Evolutionary conservation across 306 rosid species (phyloP).

Genomic region (Fragaria vesca): DNA sequence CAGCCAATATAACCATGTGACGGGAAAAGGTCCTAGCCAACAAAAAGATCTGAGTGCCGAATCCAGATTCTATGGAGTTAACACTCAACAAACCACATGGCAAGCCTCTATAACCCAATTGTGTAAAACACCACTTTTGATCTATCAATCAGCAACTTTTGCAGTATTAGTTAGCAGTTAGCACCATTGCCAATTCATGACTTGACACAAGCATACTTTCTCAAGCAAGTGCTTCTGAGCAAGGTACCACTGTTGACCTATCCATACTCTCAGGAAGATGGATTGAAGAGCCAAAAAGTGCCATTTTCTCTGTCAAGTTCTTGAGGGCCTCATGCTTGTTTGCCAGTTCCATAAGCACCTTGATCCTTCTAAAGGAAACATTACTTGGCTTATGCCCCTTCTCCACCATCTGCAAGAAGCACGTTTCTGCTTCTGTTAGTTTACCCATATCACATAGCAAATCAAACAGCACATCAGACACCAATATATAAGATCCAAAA

Average conservation of each 20-base stretch:
- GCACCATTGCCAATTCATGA: neutral
- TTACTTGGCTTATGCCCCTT: conserved; percentile 82
- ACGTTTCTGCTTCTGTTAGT: conserved; percentile 68
- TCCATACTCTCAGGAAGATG: conserved; percentile 30
- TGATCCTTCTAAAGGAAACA: conserved; percentile 77
- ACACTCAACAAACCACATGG: conserved; percentile 5
- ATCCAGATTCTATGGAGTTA: conserved; percentile 6
- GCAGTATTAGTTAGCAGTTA: neutral
- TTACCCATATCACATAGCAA: conserved; percentile 84
- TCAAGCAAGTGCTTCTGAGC: conserved; percentile 18
- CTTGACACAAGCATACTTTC: conserved; percentile 7
- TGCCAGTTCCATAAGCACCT: conserved; percentile 85
- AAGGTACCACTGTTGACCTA: conserved; percentile 11
- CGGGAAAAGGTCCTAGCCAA: neutral
- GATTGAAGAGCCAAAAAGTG: conserved; percentile 39
- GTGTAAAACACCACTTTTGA: neutral
- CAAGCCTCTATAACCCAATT: neutral
- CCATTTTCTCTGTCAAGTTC: conserved; percentile 66
- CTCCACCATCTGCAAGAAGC: conserved; percentile 86
- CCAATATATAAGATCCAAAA: conserved; percentile 72
- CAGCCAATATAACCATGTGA: neutral
- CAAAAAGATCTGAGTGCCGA: neutral
- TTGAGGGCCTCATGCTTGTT: conserved; percentile 61
- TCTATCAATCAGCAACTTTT: neutral
- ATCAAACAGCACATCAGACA: conserved; percentile 85